phyloP scores from a whole-genome alignment of 257 asterid genomes.

The Solanum sejunctum region DNA sequence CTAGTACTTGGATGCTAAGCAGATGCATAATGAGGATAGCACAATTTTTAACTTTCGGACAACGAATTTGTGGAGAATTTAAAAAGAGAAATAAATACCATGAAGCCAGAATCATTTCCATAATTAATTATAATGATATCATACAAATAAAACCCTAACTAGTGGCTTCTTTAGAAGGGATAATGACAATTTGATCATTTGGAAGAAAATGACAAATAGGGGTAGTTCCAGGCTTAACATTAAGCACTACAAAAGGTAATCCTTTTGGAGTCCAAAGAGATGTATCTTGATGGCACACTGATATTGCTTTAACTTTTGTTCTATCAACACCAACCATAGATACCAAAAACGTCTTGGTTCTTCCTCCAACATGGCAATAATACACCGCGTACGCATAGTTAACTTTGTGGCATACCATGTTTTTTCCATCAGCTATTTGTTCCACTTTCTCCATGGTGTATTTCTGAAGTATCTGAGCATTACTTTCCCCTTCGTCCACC shows the following conservation, averaged over 20 bases:
- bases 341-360: background rate
- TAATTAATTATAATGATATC: background rate
- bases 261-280: background rate
- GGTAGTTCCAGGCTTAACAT: background rate
- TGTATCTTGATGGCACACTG: slow-evolving; percentile 3
- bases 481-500: background rate
- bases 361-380: background rate
- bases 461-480: background rate
- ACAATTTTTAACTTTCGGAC: too few relatives aligned
- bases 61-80: too few relatives aligned
- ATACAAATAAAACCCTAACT: background rate
- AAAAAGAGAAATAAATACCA: background rate
- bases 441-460: background rate
- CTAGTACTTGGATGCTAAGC: too few relatives aligned
- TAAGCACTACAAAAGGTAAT: slow-evolving; percentile 1
- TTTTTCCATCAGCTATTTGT: background rate
- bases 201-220: slow-evolving; percentile 3
- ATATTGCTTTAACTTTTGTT: background rate
- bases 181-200: background rate
- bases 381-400: background rate
- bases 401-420: background rate
- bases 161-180: background rate
- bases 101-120: background rate
- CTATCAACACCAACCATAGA: background rate
- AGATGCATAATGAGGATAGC: too few relatives aligned